phyloP scores from a whole-genome alignment of 306 rosid species.

The Chamaecrista fasciculata region DNA sequence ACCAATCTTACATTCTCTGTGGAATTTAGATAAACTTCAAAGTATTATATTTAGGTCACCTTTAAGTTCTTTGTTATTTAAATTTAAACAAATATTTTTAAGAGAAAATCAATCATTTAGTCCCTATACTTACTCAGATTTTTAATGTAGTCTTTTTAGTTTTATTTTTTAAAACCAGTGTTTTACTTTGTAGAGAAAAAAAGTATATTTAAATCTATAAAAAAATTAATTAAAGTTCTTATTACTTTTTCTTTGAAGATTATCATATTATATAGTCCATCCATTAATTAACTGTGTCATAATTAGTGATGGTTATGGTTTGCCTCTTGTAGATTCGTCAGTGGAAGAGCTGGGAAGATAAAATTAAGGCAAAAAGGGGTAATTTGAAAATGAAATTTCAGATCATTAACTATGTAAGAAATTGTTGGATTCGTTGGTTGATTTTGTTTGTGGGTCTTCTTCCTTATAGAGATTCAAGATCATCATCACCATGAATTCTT shows the following conservation, averaged over 20 bases:
- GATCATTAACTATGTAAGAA: slow-evolving; percentile 13
- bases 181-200: too few relatives aligned
- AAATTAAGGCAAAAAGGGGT: slow-evolving; percentile 24
- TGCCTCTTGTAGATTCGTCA: slow-evolving; percentile 46
- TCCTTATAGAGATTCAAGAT: not conserved
- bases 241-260: too few relatives aligned
- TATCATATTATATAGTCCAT: slow-evolving; percentile 2
- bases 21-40: slow-evolving; percentile 5
- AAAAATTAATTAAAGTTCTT: too few relatives aligned
- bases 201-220: too few relatives aligned
- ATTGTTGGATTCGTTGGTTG: not conserved
- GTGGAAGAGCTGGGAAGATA: slow-evolving; percentile 78
- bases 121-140: too few relatives aligned
- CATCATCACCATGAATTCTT: slow-evolving; percentile 37
- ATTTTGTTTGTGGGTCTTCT: not conserved
- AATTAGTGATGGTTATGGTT: slow-evolving; percentile 32
- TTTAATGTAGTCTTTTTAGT: not conserved
- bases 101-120: too few relatives aligned
- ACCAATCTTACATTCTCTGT: not conserved
- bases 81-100: too few relatives aligned
- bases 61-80: too few relatives aligned
- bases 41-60: too few relatives aligned
- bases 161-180: too few relatives aligned
- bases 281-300: slow-evolving; percentile 24
- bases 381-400: slow-evolving; percentile 29